Base-by-base conservation (phyloP, 768 basidiomycete genomes). In the Mycena rebaudengoi region DNA sequence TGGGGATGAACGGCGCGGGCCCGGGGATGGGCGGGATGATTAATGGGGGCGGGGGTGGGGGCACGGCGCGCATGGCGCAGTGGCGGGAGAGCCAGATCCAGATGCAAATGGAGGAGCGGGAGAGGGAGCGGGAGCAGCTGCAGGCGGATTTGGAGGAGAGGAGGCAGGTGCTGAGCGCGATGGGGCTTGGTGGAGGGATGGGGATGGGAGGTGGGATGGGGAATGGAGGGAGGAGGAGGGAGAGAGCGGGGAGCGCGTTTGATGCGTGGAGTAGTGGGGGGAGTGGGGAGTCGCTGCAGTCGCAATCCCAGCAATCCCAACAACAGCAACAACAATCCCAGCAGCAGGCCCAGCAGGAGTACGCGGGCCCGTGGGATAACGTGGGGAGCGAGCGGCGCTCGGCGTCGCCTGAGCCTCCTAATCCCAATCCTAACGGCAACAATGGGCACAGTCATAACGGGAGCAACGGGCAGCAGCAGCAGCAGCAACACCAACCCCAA, bases 181-280 rank as follows among this genome's bases (percentile, higher is more conserved):
- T 65, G 64, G 64, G 64, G 39, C 33, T 62, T 51, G 18, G 25
- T 2, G 21, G 14, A n/a, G 12, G 5, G n/a, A 11, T 7, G 35
- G 35, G 2, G 23, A 33, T 14, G 16, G 10, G 20, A 23, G 26
- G 7, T 18, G 51, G 20, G 62, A 53, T 7, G 45, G 70, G 6
- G 75, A 74, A 29, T 67, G 70, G 86, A 85, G 5, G 85, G 85
- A 12, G 85, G 73, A 75, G 44, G 78, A 82, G 33, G 76, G 81
- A 32, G 80, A 82, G 54, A 66, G 77, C 18, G 67, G 66, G 46
- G 71, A 73, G n/a, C 71, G 68, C 25, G 74, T 79, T 44, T 14
- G 50, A 58, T 41, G 63, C 56, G 43, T 63, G 33, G 21, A 33
- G 35, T 33, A 20, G 28, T n/a, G 4, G 44, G 16, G 54, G 28